These are phyloP conservation scores for Farysia itapuensis DNA, from an alignment of 1,284 basidiomycete genomes.

Conservation along the genomic window DNA sequence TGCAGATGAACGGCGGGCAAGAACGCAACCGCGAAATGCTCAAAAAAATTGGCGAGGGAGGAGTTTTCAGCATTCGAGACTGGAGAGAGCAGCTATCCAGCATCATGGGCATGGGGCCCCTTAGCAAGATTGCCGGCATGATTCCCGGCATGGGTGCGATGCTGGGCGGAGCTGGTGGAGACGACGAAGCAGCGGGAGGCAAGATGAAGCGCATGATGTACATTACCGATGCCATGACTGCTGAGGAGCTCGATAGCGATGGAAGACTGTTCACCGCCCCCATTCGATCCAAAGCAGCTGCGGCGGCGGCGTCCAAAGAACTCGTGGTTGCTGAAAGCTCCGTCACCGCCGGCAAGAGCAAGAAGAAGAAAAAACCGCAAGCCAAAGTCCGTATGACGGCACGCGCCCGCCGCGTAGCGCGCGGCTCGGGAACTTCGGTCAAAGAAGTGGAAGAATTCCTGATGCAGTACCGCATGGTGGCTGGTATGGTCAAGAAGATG, in stretches of 20 bases:
- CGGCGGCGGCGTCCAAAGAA: conserved; percentile 13
- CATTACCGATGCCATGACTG: conserved; percentile 97
- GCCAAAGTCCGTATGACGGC: conserved; percentile 54
- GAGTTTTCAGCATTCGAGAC: conserved; percentile 92
- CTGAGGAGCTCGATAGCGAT: conserved; percentile 91
- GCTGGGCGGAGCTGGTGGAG: conserved; percentile 65
- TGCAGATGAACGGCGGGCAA: conserved; percentile 67
- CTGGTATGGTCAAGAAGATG: conserved; percentile 77
- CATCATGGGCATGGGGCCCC: conserved; percentile 98
- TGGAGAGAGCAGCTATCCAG: conserved; percentile 97
- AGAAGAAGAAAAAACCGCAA: conserved; percentile 39
- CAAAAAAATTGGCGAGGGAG: conserved; percentile 89
- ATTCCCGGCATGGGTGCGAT: conserved; percentile 93
- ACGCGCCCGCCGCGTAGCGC: conserved; percentile 74
- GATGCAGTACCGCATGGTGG: conserved; percentile 63
- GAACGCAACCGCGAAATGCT: conserved; percentile 98
- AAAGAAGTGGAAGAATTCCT: conserved; percentile 94
- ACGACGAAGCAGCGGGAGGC: conserved; percentile 82
- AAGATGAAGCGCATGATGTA: conserved; percentile 96
- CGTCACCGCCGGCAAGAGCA: conserved; percentile 27
- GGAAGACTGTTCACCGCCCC: conserved; percentile 64
- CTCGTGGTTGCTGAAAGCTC: conserved; percentile 19
- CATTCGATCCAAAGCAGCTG: conserved; percentile 24
- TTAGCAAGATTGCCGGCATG: conserved; percentile 98
- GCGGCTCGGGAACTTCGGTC: conserved; percentile 92